phyloP scores from a whole-genome alignment of 1,284 basidiomycete species.

The Calocybe gambosa region DNA sequence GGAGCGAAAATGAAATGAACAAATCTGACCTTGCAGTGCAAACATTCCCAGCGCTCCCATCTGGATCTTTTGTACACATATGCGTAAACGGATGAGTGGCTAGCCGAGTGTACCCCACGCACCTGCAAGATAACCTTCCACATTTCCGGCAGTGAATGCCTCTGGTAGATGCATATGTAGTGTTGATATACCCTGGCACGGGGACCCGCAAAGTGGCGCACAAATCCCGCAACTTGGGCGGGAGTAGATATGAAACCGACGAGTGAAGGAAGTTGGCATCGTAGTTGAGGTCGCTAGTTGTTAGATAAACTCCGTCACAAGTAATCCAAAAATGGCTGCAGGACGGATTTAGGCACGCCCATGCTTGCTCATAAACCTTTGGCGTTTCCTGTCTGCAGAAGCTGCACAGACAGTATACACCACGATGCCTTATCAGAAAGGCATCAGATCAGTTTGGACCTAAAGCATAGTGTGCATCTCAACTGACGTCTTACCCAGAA shows the following conservation, averaged over 20 bases:
- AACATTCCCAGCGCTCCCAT: conserved; percentile 71
- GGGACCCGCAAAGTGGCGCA: conserved; percentile 16
- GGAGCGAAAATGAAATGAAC: conserved; percentile 1
- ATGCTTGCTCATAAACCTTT: conserved; percentile 46
- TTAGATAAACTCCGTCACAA: conserved; percentile 19
- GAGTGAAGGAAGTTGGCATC: conserved; percentile 40
- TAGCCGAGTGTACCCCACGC: conserved; percentile 13
- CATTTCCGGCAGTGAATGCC: conserved; percentile 66
- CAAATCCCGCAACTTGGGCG: conserved; percentile 21
- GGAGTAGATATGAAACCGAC: conserved; percentile 20
- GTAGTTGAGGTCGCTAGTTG: conserved; percentile 38
- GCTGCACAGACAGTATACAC: conserved; percentile 19
- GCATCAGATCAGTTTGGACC: background rate
- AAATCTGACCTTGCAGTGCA: conserved; percentile 38
- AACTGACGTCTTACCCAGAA: conserved; percentile 3
- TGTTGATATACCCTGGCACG: conserved; percentile 34
- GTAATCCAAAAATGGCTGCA: conserved; percentile 52
- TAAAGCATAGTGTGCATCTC: background rate
- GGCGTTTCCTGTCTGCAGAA: conserved; percentile 39
- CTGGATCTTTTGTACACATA: conserved; percentile 39
- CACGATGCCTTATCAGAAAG: conserved; percentile 3
- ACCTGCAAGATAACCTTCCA: conserved; percentile 67
- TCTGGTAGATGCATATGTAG: conserved; percentile 49
- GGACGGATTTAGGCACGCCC: conserved; percentile 56
- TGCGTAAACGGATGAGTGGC: conserved; percentile 4